These are phyloP conservation scores for Drechmeria coniospora DNA, from an alignment of 2,329 filamentous ascomycete species.

Conservation along the genomic window DNA sequence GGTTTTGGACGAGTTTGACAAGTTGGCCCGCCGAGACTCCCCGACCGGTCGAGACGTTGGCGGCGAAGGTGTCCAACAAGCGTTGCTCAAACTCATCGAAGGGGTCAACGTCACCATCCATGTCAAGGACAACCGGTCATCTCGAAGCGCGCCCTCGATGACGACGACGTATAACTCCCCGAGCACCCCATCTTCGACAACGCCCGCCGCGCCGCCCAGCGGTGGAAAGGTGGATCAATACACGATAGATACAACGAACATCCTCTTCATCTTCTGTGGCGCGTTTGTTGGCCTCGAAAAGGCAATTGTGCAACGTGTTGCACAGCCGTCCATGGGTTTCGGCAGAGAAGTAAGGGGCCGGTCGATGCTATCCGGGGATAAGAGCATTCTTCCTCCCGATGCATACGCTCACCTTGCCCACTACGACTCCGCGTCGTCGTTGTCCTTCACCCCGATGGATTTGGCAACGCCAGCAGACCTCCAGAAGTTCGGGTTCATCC, in stretches of 20 bases:
- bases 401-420: constrained; percentile 41
- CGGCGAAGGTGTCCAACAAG: constrained; percentile 93
- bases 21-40: constrained; percentile 79
- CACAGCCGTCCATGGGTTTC: constrained; percentile 77
- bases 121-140: constrained; percentile 60
- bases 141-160: constrained; percentile 34
- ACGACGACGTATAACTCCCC: constrained; percentile 35
- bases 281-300: constrained; percentile 91
- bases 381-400: constrained; percentile 50
- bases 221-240: constrained; percentile 44
- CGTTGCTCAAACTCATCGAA: constrained; percentile 87
- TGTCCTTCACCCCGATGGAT: constrained; percentile 45
- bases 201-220: constrained; percentile 29
- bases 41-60: constrained; percentile 86
- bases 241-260: constrained; percentile 84
- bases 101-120: constrained; percentile 87
- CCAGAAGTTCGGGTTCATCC: constrained; percentile 80
- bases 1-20: constrained; percentile 93
- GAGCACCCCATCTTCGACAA: constrained; percentile 25
- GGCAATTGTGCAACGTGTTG: constrained; percentile 70
- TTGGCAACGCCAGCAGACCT: constrained; percentile 61
- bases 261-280: constrained; percentile 91
- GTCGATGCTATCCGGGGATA: constrained; percentile 29
- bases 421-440: constrained; percentile 22
- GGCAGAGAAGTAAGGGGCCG: constrained; percentile 61